Evolutionary conservation across 106 monocot species (phyloP).

Genomic region (Cymbidium sinense): DNA sequence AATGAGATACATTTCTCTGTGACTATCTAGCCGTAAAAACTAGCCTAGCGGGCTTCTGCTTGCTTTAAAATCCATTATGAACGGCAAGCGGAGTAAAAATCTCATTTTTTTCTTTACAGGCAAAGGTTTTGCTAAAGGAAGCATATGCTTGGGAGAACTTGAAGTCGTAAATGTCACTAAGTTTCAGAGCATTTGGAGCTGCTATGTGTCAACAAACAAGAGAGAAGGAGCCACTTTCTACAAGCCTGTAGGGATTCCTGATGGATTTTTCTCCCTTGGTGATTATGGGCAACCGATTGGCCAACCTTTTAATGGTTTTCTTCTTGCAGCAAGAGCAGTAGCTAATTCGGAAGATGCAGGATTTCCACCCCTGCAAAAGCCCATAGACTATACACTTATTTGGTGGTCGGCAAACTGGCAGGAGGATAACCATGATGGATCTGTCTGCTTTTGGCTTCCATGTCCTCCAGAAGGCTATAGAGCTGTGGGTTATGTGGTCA

Average conservation of each 20-base stretch:
- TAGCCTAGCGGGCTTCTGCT: background rate
- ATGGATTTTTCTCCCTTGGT: conserved; percentile 75
- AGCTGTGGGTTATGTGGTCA: conserved; percentile 69
- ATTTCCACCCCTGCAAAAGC: conserved; percentile 60
- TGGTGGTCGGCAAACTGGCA: conserved; percentile 49
- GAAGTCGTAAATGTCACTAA: conserved; percentile 61
- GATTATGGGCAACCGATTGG: conserved; percentile 69
- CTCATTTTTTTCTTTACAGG: conserved; percentile 28
- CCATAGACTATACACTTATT: conserved; percentile 67
- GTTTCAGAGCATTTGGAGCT: conserved; percentile 76
- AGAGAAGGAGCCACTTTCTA: conserved; percentile 66
- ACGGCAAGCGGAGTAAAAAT: background rate
- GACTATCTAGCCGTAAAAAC: background rate
- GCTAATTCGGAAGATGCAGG: background rate
- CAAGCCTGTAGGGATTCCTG: conserved; percentile 54
- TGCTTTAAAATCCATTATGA: background rate
- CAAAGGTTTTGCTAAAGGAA: conserved; percentile 62
- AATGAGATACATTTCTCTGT: too few relatives aligned
- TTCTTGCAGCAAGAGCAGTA: conserved; percentile 67
- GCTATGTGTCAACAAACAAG: conserved; percentile 11
- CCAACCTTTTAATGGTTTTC: conserved; percentile 59
- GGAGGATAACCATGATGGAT: conserved; percentile 30
- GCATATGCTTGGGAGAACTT: conserved; percentile 78
- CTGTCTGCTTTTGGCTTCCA: conserved; percentile 83
- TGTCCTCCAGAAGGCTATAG: conserved; percentile 66